These are phyloP conservation scores for Thalassiosira pacifica DNA, from an alignment of 352 stramenopile genomes.

Conservation along the genomic window DNA sequence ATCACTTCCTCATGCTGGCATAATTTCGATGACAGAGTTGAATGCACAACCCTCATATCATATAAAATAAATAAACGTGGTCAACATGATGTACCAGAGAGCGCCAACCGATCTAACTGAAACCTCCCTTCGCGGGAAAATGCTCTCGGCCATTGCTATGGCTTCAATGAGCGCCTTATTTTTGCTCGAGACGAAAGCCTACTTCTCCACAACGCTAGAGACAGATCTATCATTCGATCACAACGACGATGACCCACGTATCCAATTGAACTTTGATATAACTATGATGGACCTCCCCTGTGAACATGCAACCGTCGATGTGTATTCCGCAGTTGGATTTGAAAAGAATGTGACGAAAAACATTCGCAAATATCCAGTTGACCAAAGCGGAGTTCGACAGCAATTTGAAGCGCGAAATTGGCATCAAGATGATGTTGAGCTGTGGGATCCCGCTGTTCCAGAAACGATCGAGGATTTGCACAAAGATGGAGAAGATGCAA, in stretches of 20 bases:
- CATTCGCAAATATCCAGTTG: slow-evolving; percentile 63
- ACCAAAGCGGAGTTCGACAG: slow-evolving; percentile 54
- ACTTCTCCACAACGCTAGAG: slow-evolving; percentile 63
- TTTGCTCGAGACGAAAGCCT: slow-evolving; percentile 74
- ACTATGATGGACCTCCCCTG: slow-evolving; percentile 84
- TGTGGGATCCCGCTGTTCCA: slow-evolving; percentile 70
- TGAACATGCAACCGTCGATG: slow-evolving; percentile 76
- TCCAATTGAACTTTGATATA: slow-evolving; percentile 82
- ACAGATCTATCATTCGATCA: slow-evolving; percentile 67
- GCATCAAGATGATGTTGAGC: slow-evolving; percentile 71
- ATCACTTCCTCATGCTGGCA: no score
- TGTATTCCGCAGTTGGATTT: slow-evolving; percentile 70
- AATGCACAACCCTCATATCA: neutral
- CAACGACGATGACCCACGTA: slow-evolving; percentile 48
- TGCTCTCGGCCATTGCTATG: slow-evolving; percentile 71
- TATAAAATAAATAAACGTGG: neutral
- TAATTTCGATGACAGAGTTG: neutral
- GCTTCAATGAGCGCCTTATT: slow-evolving; percentile 67
- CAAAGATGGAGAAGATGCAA: slow-evolving; percentile 76
- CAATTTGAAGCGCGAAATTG: slow-evolving; percentile 56
- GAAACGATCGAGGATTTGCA: slow-evolving; percentile 78
- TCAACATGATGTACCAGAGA: slow-evolving; percentile 70
- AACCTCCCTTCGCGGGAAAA: slow-evolving; percentile 61
- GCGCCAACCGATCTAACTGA: slow-evolving; percentile 76
- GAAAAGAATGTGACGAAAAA: slow-evolving; percentile 81